Base-by-base conservation (phyloP, 306 rosid genomes). In the Lotus japonicus region DNA sequence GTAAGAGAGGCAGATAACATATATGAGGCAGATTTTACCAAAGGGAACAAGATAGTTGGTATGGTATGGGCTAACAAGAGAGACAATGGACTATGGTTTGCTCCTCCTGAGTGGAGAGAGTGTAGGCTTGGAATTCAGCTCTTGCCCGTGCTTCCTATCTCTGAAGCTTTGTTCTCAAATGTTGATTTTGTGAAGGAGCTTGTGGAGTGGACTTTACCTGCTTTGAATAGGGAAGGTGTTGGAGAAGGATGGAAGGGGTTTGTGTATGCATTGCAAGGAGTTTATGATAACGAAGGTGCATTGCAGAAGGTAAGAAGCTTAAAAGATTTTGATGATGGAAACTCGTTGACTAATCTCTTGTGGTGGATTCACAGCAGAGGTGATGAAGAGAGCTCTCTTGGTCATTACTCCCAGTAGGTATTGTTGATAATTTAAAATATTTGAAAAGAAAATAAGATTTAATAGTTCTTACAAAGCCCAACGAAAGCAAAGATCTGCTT, bases 281-380 rank as follows among this genome's bases (percentile, higher is more conserved):
- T 89, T 63, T 89, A 84, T 53, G 82, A 92, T 42, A 76, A 70
- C 45, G 60, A 75, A 52, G 49, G 53, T 33, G 98, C 95, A 16
- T 13, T 83, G 71, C 65, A 23, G 67, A 86, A 75, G 63, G 72
- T 84, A 6, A 72, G 79, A 71, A 78, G 70, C 63, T 83, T 87
- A 77, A 84, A 56, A 3, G 91, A 83, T 6, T 81, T 52, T 28
- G 98, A 92, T 76, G 96, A 89, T 71, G 95, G 98, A 41, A 88
- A 82, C 72, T 66, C 94, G 0, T 83, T 84, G 49, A 77, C 85
- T 7, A 92, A 92, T 80, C 86, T 92, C 0, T 77, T 92, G 5
- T 92, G 96, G 98, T 92, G 98, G 98, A 66, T 85, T 79, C 89
- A 92, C 61, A 89, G 95, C 66, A 80, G 96, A 84, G 72, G 75